phyloP scores from a whole-genome alignment of 176 grass and related monocot species.

The Zoysia japonica region DNA sequence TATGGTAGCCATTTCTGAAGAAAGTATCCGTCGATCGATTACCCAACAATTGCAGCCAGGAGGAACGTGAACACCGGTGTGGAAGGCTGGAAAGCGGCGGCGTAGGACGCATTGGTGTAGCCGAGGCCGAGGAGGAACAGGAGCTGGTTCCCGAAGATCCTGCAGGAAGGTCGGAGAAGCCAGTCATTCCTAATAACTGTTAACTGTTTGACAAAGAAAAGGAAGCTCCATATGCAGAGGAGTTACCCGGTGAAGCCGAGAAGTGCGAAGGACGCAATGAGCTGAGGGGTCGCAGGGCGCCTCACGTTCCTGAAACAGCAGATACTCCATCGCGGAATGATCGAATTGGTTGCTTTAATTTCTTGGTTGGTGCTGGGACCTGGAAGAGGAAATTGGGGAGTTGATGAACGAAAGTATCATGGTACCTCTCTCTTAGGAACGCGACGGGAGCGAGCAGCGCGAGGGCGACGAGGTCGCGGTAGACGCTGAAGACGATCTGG shows the following conservation, averaged over 20 bases:
- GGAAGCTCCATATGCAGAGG: background rate
- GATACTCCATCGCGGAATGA: too few relatives aligned
- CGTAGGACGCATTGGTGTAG: conserved; percentile 88
- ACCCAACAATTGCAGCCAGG: conserved; percentile 67
- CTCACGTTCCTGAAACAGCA: conserved; percentile 50
- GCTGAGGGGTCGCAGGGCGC: conserved; percentile 52
- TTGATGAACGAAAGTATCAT: too few relatives aligned
- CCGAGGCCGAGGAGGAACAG: conserved; percentile 84
- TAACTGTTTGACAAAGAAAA: background rate
- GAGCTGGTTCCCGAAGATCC: conserved; percentile 93
- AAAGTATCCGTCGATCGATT: background rate
- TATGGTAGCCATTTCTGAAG: background rate
- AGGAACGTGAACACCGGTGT: conserved; percentile 93
- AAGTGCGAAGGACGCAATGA: conserved; percentile 68
- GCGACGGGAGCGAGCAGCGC: conserved; percentile 69
- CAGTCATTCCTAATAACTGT: background rate
- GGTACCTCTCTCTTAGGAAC: conserved; percentile 67
- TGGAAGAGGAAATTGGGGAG: too few relatives aligned
- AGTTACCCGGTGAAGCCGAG: conserved; percentile 85
- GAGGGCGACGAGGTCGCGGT: conserved; percentile 88
- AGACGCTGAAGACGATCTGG: conserved; percentile 94
- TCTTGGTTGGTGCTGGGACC: background rate
- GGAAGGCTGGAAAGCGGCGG: conserved; percentile 84
- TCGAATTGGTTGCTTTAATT: background rate
- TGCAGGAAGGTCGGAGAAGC: conserved; percentile 7